Evolutionary conservation across 2,329 filamentous ascomycete genomes (phyloP).

Genomic region (Aspergillus quadrilineatus): DNA sequence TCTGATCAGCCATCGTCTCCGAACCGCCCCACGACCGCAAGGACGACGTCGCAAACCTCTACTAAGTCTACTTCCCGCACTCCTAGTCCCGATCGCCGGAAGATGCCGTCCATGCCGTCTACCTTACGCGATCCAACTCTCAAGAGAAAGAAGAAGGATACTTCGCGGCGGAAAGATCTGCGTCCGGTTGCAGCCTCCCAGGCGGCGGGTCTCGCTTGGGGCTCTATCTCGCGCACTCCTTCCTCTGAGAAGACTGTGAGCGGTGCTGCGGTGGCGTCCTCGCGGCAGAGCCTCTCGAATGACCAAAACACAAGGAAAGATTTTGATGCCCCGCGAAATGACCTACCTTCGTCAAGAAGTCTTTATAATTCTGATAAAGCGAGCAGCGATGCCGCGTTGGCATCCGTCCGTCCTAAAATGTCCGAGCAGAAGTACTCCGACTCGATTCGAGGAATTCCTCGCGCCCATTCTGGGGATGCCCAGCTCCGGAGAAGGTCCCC

Average conservation of each 20-base stretch:
- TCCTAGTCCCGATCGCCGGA: conserved; percentile 61
- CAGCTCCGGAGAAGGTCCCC: conserved; percentile 14
- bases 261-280: conserved; percentile 31
- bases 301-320: conserved; percentile 30
- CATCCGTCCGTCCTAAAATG: not conserved
- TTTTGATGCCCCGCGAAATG: conserved; percentile 18
- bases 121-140: conserved; percentile 52
- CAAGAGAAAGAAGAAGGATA: conserved; percentile 48
- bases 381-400: not conserved
- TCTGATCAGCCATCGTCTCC: conserved; percentile 19
- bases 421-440: conserved; percentile 1
- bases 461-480: conserved; percentile 22
- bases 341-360: conserved; percentile 7
- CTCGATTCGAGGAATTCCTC: not conserved
- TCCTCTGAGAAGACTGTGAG: conserved; percentile 28
- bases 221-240: conserved; percentile 34
- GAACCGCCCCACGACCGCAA: conserved; percentile 21
- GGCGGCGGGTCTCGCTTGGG: conserved; percentile 64
- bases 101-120: conserved; percentile 52
- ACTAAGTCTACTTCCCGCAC: conserved; percentile 53
- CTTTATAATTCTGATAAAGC: not conserved
- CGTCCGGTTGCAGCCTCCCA: conserved; percentile 61
- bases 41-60: conserved; percentile 31
- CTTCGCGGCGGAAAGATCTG: conserved; percentile 39
- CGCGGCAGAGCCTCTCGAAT: conserved; percentile 28